Base-by-base conservation (phyloP, 2,329 filamentous ascomycete genomes). In the Ascochyta clinopodiicola region DNA sequence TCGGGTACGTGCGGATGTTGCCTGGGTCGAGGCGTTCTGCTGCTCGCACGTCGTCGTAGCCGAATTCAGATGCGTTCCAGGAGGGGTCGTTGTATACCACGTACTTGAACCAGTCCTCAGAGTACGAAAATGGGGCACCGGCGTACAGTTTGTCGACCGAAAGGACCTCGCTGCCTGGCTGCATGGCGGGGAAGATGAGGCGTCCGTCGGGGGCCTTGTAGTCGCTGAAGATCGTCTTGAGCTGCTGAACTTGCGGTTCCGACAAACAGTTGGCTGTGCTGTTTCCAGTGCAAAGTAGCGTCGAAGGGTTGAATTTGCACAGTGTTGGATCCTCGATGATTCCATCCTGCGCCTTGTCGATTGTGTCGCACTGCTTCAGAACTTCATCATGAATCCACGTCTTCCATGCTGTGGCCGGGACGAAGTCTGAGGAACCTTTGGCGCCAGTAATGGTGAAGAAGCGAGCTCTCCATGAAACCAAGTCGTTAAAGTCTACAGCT, bases 301-400 rank as follows among this genome's bases (percentile, higher is more conserved):
- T 63, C 44, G 76, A 71, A 15, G 79, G 77, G 8, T 44, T 67
- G 51, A 71, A 79, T 70, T 44, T 66, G 53, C 67, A 71, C 6
- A 77, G 64, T 2, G 65, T 67, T 0, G 79, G 75, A 59, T 80
- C 76, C 55, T 78, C 78, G 46, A 82, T 72, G 38, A 82, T 78
- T 4, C 79, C 79, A 61, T 84, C 82, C 13, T 70, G 56, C 4
- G 79, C 78, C 8, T 77, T 77, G 59, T 84, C 81, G 12, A 82
- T 67, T 1, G 63, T 65, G 62, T 84, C 81, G 62, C 82, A 84
- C 61, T 83, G 81, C 1, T 66, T 64, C 17, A 84, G 59, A n/a
- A 81, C 71, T 46, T 78, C 76, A 7, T 75, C 61, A 56, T 80
- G 76, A 17, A 82, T 78, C 51, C 63, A 61, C 1, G 61, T 62